Conservation (phyloP, 495 filamentous ascomycete genomes). For the Lophiostoma macrostomum region DNA sequence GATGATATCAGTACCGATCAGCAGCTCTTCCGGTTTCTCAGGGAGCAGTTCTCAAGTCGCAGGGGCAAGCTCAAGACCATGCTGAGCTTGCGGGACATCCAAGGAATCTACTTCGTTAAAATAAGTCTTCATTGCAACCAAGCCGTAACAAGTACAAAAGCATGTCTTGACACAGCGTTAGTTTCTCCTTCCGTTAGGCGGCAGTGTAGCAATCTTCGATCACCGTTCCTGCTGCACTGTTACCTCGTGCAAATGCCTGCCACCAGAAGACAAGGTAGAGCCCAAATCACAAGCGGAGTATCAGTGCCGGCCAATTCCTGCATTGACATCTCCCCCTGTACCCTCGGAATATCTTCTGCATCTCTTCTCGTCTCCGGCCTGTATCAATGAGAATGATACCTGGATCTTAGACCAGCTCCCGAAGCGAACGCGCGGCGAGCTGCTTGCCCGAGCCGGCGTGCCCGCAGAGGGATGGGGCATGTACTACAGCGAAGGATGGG, state of each 20-base stretch:
- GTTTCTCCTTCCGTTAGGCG: background rate
- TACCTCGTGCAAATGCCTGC: slow-evolving; percentile 7
- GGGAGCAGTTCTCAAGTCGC: background rate
- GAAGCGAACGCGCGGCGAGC: slow-evolving; percentile 3
- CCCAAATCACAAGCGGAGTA: slow-evolving; percentile 1
- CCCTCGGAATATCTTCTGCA: background rate
- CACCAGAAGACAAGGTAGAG: background rate
- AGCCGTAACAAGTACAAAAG: no score
- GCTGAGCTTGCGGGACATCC: slow-evolving; percentile 1
- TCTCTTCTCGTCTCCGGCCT: background rate
- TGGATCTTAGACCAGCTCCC: slow-evolving; percentile 7
- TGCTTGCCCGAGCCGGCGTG: background rate
- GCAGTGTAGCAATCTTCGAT: slow-evolving; percentile 4
- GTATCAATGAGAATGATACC: background rate
- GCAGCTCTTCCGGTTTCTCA: slow-evolving; percentile 2
- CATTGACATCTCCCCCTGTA: background rate
- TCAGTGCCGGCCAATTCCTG: background rate
- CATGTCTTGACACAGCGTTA: background rate
- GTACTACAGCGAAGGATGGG: slow-evolving; percentile 10
- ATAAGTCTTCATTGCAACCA: background rate
- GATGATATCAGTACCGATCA: background rate
- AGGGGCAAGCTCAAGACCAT: background rate
- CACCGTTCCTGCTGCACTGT: slow-evolving; percentile 1
- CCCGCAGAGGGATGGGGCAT: slow-evolving; percentile 16
- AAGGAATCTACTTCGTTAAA: slow-evolving; percentile 8